Evolutionary conservation across 768 basidiomycete genomes (phyloP), one percentile per base, ranked within the genome.

Genomic region (Daedalea quercina): DNA sequence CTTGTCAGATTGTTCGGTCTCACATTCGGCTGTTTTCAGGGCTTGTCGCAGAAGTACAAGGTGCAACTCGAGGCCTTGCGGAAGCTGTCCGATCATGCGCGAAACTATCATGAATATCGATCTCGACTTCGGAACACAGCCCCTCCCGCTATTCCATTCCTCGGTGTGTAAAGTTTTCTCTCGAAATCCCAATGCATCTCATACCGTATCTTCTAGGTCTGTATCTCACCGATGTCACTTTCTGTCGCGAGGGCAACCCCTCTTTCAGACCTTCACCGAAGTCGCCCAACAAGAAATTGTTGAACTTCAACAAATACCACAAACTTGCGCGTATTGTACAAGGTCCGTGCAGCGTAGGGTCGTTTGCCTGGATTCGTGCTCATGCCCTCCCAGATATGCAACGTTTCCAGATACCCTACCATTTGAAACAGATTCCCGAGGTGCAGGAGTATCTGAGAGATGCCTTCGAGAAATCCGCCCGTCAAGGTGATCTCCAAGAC

Each of bases 271-370:
- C 83, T 15, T 90, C 94, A 4, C 89, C 93, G 0, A 67, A 81
- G 52, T 83, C 83, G 50, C 75, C 86, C 1, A 78, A 78, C 54
- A 85, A 90, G 69, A 88, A 84, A 60, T 71, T 99, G 35, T 77
- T 98, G 65, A 99, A 99, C 69, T 94, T 96, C 64, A 95, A 94
- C 69, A 95, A 96, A 68, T 98, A 96, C 62, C 87, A 89, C 63
- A 95, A 91, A 65, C 77, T 94, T 54, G 87, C 87, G 31, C 77
- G 84, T 62, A 92, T 95, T 59, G 79, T 93, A 42, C 84, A 89
- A 73, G 89, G 89, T 81, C 58, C 62, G 69, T 48, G 0, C n/a
- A n/a, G 26, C 23, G 20, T 26, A 9, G 6, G 17, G 15, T n/a
- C 9, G 24, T 51, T 37, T 35, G 2, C 26, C 26, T 19, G 43